These are phyloP conservation scores for Coemansia sp. DNA, from an alignment of 371 early-diverging fungal genomes.

Conservation along the genomic window DNA sequence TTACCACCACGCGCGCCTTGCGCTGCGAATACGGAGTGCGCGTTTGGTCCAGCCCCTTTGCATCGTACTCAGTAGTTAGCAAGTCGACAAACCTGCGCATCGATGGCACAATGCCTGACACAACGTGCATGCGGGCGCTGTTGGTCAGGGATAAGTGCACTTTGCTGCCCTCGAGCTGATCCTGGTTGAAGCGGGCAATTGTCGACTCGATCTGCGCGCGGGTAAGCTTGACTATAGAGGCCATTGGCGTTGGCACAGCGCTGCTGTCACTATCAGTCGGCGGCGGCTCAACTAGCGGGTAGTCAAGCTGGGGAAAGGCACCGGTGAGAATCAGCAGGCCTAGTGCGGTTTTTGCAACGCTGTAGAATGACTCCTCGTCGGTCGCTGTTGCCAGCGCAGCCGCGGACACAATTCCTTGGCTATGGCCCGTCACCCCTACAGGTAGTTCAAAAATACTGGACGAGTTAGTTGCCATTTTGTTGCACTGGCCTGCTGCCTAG, in stretches of 20 bases:
- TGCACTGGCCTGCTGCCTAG: no score
- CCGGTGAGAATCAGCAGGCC: slow-evolving; percentile 89
- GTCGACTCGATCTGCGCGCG: slow-evolving; percentile 66
- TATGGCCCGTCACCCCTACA: slow-evolving; percentile 83
- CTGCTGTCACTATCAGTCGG: not conserved
- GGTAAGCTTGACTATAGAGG: slow-evolving; percentile 74
- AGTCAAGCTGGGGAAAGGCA: slow-evolving; percentile 79
- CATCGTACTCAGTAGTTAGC: slow-evolving; percentile 75
- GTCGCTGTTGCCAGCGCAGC: slow-evolving; percentile 80
- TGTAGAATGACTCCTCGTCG: slow-evolving; percentile 79
- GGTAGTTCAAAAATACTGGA: not conserved
- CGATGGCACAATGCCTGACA: slow-evolving; percentile 80
- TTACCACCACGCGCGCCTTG: slow-evolving; percentile 75
- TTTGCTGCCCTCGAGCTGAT: slow-evolving; percentile 63
- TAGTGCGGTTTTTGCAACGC: slow-evolving; percentile 77
- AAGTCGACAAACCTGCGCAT: slow-evolving; percentile 77
- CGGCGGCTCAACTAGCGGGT: slow-evolving; percentile 57
- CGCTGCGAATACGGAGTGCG: slow-evolving; percentile 79
- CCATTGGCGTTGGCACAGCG: slow-evolving; percentile 65
- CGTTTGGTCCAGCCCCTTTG: slow-evolving; percentile 74
- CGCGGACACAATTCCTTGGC: slow-evolving; percentile 90
- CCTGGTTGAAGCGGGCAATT: slow-evolving; percentile 73
- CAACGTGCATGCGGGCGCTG: slow-evolving; percentile 76
- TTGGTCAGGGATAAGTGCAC: slow-evolving; percentile 79
- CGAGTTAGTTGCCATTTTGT: no score